Evolutionary conservation across 257 asterid genomes (phyloP), one percentile per base, ranked within the genome.

Genomic region (Echites panduratus): DNA sequence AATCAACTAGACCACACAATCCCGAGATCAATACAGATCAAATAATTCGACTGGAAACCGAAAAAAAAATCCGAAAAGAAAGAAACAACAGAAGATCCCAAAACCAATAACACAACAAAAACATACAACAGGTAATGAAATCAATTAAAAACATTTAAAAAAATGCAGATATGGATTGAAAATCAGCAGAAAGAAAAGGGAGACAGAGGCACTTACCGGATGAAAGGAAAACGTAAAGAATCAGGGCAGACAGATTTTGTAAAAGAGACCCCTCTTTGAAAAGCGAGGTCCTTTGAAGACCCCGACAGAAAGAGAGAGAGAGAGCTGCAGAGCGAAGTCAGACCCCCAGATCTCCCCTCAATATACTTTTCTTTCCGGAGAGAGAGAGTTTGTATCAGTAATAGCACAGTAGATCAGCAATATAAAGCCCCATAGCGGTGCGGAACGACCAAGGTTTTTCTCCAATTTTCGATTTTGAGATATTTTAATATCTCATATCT

Each of bases 11-110:
- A 76, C 76, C 76, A 70, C 48, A n/a, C 48, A 17, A 70, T 82
- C 79, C 76, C 82, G 75, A 76, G 85, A 86, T 86, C 82, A 69
- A 68, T 63, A 57, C 81, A 70, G 85, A 79, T 84, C 82, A 77
- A 73, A 71, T 52, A 53, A 79, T 8, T 32, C 43, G 17, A 14
- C 56, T 40, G 38, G 19, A 52, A 65, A 66, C 44, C 10, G 4
- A 9, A 1, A 49, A 53, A 57, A 14, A 12, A 70, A 19, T 13
- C 67, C n/a, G 17, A 66, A 2, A 38, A 17, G n/a, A 66, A 43
- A 59, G 32, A 8, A 43, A 70, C 27, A 66, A 63, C 29, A 72
- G 10, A 73, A 27, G 19, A 22, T 64, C 49, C 43, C 43, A 8
- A 64, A 64, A 35, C 4, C n/a, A 27, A 12, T 12, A 0, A 2